Evolutionary conservation across 176 grass and related monocot species (phyloP).

Genomic region (Juncus effusus): DNA sequence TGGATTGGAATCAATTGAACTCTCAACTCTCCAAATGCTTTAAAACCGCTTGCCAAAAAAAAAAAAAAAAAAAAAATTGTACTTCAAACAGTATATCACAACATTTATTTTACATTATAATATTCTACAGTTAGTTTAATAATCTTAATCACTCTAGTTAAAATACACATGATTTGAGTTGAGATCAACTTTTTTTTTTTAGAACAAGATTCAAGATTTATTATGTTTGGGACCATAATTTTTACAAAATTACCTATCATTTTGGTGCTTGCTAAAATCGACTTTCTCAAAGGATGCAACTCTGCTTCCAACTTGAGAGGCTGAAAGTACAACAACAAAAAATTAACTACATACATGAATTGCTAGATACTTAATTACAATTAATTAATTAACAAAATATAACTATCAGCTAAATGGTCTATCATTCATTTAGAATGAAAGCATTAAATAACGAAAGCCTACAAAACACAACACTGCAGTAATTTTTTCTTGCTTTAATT

Average conservation of each 20-base stretch:
- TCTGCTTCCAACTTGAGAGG: constrained; percentile 49
- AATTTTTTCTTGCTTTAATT: constrained; percentile 40
- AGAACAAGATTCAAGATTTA: no score
- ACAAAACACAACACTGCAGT: constrained; percentile 67
- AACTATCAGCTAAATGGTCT: no score
- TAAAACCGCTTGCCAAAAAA: constrained; percentile 53
- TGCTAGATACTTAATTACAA: not conserved
- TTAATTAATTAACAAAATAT: no score
- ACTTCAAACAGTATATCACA: no score
- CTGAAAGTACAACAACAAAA: constrained; percentile 41
- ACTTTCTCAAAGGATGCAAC: constrained; percentile 55
- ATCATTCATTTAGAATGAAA: constrained; percentile 1
- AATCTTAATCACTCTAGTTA: no score
- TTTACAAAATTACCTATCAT: constrained; percentile 55
- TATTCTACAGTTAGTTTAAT: no score
- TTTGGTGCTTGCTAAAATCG: constrained; percentile 97
- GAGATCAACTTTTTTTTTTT: no score
- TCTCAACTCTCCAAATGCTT: constrained; percentile 89
- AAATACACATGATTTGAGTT: no score
- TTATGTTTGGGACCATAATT: not conserved
- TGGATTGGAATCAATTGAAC: constrained; percentile 38
- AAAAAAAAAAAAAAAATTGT: no score
- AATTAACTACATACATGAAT: not conserved
- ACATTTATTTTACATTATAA: no score
- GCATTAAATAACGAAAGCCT: constrained; percentile 51